Percentiles rank a stretch among this genome's conserved stretches.
These are phyloP conservation scores for Scenedesmus sp. DNA, from an alignment of 163 green algal genomes.

Conservation along the genomic window DNA sequence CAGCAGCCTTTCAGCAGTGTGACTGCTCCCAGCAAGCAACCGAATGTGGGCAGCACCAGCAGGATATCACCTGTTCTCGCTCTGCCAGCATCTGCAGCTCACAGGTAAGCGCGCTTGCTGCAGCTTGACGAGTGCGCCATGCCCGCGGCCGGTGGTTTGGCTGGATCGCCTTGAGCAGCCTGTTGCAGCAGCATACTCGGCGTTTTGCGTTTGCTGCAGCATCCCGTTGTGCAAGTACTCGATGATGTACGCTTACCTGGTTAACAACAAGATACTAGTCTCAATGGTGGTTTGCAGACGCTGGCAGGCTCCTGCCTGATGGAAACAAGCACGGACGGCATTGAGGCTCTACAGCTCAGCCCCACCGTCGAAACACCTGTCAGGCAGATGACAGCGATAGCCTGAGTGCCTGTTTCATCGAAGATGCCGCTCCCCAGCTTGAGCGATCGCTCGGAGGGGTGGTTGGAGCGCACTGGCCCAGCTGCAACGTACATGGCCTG, in stretches of 20 bases:
- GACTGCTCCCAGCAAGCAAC: not conserved
- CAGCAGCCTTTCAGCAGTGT: not conserved
- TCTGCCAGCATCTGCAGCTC: slow-evolving; percentile 38
- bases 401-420: too few species aligned
- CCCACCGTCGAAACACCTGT: not conserved
- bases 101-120: not conserved
- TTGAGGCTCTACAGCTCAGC: not conserved
- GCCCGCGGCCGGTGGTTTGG: not conserved
- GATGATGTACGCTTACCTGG: not conserved
- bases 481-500: not conserved
- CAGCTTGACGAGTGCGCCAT: too few species aligned
- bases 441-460: not conserved
- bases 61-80: not conserved
- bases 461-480: not conserved
- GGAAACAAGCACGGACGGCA: not conserved
- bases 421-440: not conserved
- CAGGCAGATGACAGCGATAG: not conserved
- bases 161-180: not conserved
- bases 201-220: not conserved
- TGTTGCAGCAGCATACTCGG: not conserved
- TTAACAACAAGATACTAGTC: not conserved
- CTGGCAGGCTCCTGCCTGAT: not conserved
- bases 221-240: not conserved
- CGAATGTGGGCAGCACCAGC: not conserved
- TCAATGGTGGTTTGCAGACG: not conserved